Base-by-base conservation (phyloP, 83 land plant species). In the Larix sibirica region DNA sequence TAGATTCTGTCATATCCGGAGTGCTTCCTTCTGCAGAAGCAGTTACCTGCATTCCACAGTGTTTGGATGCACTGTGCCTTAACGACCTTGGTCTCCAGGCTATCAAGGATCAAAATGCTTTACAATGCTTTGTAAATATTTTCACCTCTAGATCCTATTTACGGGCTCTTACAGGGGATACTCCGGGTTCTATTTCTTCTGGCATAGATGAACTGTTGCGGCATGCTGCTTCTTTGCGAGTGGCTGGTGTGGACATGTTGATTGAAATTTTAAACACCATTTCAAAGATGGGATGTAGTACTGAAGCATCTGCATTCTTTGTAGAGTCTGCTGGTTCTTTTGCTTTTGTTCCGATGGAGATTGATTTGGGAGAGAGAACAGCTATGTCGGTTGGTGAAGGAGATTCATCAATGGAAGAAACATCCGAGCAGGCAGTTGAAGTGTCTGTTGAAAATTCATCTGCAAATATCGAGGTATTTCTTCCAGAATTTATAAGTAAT, bases 161-260 rank as follows among this genome's bases (percentile, higher is more conserved):
- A 18, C 87, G 85, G 47, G 95, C 93, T 44, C 89, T 94, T 62
- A 78, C 85, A n/a, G 88, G 88, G 65, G 98, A 97, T 69, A 90
- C 92, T 13, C 84, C 91, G 28, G 94, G 86, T 6, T 87, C 91
- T 40, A 84, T 97, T 70, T 91, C 97, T 33, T 93, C 89, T 83
- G 94, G 93, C 1, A 62, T 97, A 84, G 97, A 95, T 88, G 97
- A 95, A 81, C 83, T 97, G 70, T 87, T 97, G 93, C 96, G 99
- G 60, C 99, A 97, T 91, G 92, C 90, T 40, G 86, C 97, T 23
- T 82, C 90, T 3, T 81, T 97, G 75, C 93, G 97, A 67, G 91
- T 86, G 12, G 83, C 92, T 82, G 99, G 97, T 31, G 95, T 95
- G 21, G 96, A 97, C 24, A 90, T 90, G 84, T 87, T 96, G 74